Percentiles rank a stretch among this genome's conserved stretches.
Evolutionary conservation across 2,329 filamentous ascomycete genomes (phyloP).

Genomic region (Erysiphe pisi): DNA sequence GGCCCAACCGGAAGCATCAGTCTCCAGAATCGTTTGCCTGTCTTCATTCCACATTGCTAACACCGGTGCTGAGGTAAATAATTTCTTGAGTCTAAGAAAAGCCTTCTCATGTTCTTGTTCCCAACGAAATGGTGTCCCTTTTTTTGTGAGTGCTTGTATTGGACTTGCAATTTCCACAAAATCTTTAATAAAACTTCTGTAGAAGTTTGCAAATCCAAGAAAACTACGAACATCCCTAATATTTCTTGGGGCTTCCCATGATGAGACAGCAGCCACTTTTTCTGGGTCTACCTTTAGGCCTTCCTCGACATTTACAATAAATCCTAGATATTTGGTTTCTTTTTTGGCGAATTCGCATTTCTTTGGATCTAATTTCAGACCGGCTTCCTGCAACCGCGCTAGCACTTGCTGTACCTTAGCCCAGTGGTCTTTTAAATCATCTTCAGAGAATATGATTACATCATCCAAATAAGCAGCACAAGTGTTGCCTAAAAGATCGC

Average conservation of each 20-base stretch:
- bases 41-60: too few relatives aligned
- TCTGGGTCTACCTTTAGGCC: background rate
- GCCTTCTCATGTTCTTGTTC: background rate
- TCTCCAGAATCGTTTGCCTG: too few relatives aligned
- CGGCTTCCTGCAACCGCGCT: background rate
- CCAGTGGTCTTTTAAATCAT: background rate
- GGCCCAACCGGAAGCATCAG: too few relatives aligned
- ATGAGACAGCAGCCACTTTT: background rate
- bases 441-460: background rate
- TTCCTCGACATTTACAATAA: background rate
- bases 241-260: background rate
- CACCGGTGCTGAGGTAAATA: too few relatives aligned
- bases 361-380: too few relatives aligned
- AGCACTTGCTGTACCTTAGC: background rate
- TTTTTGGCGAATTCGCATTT: too few relatives aligned
- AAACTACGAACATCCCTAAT: background rate
- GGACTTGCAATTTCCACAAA: background rate
- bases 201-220: background rate
- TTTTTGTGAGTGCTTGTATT: background rate
- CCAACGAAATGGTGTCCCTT: background rate
- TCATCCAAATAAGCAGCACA: conserved; percentile 16
- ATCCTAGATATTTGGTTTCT: conserved; percentile 19
- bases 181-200: too few relatives aligned
- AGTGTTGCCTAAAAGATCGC: conserved; percentile 12
- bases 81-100: too few relatives aligned